phyloP scores from a whole-genome alignment of 2,329 filamentous ascomycete genomes.

The Calonectria naviculata region DNA sequence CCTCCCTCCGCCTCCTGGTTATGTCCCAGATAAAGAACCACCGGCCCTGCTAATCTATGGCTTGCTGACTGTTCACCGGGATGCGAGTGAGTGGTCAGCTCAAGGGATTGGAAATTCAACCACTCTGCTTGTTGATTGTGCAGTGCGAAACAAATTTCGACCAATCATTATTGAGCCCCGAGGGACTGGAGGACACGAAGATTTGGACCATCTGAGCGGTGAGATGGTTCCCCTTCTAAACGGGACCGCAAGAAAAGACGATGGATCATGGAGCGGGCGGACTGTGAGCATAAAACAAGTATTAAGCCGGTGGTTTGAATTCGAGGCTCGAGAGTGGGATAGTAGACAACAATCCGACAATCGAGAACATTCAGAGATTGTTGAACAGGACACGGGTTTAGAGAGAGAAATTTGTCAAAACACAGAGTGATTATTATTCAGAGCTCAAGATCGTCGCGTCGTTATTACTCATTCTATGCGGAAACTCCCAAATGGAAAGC shows the following conservation, averaged over 20 bases:
- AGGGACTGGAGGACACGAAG: slow-evolving; percentile 39
- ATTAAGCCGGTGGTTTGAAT: slow-evolving; percentile 72
- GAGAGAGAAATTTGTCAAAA: background rate
- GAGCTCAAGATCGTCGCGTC: slow-evolving; percentile 11
- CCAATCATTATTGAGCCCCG: slow-evolving; percentile 61
- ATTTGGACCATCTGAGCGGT: slow-evolving; percentile 53
- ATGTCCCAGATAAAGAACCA: slow-evolving; percentile 16
- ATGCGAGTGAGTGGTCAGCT: slow-evolving; percentile 79
- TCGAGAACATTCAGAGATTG: background rate
- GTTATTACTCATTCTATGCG: slow-evolving; percentile 21
- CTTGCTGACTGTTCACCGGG: slow-evolving; percentile 72
- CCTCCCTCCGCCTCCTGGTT: slow-evolving; percentile 50
- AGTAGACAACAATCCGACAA: background rate
- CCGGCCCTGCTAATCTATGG: slow-evolving; percentile 73
- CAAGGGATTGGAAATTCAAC: slow-evolving; percentile 75
- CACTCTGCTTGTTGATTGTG: slow-evolving; percentile 72
- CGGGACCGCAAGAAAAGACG: slow-evolving; percentile 62
- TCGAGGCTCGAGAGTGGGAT: slow-evolving; percentile 22
- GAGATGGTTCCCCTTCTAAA: slow-evolving; percentile 72
- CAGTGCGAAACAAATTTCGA: slow-evolving; percentile 55
- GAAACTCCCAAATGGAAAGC: slow-evolving; percentile 17
- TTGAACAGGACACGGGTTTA: background rate
- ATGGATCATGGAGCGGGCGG: slow-evolving; percentile 67
- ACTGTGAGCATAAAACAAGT: slow-evolving; percentile 68
- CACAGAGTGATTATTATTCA: background rate